These are phyloP conservation scores for Aspergillus candidus DNA, from an alignment of 2,329 filamentous ascomycete genomes.

Conservation along the genomic window DNA sequence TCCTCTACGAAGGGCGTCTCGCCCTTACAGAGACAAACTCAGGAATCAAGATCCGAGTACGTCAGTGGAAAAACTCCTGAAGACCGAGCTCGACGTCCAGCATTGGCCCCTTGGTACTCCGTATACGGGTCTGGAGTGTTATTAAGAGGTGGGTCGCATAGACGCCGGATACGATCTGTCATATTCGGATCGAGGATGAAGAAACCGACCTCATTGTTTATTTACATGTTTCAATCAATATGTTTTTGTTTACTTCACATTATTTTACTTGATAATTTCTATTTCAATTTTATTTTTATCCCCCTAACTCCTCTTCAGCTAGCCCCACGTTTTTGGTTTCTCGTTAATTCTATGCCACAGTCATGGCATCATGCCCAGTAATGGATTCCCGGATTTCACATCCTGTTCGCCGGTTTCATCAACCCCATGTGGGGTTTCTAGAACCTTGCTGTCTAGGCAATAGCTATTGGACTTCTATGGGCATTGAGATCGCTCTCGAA, in stretches of 20 bases:
- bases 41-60: background rate
- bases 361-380: background rate
- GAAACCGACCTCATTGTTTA: slow-evolving; percentile 1
- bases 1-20: no score
- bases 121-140: no score
- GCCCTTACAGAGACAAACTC: no score
- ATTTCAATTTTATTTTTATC: background rate
- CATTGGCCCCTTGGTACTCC: no score
- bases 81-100: no score
- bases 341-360: background rate
- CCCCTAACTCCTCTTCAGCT: slow-evolving; percentile 1
- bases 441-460: background rate
- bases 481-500: background rate
- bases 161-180: slow-evolving; percentile 26
- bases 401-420: no score
- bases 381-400: no score
- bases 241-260: no score
- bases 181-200: slow-evolving; percentile 19
- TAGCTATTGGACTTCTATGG: no score
- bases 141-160: slow-evolving; percentile 6
- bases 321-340: slow-evolving; percentile 15
- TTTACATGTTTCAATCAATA: no score
- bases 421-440: no score
- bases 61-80: background rate
- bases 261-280: no score